phyloP scores from a whole-genome alignment of 176 grass and related monocot genomes.

The Chloris gayana region DNA sequence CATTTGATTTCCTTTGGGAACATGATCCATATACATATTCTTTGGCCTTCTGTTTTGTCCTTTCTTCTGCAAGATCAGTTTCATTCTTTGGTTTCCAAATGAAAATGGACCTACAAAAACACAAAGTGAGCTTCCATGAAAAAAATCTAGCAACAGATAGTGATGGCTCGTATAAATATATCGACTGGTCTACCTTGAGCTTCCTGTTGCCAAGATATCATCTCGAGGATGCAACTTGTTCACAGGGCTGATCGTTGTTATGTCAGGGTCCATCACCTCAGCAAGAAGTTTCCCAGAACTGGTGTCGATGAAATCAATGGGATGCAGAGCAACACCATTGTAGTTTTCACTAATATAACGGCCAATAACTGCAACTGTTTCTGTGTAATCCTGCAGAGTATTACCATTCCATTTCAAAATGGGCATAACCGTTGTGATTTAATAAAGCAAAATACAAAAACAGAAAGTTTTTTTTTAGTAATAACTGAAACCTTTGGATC shows the following conservation, averaged over 20 bases:
- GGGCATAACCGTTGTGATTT: neutral
- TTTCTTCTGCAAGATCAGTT: conserved; percentile 33
- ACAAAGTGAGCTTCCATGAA: neutral
- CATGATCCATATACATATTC: conserved; percentile 68
- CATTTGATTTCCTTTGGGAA: conserved; percentile 55
- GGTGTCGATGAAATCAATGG: conserved; percentile 94
- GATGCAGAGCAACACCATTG: conserved; percentile 88
- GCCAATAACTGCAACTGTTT: conserved; percentile 84
- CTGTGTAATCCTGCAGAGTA: conserved; percentile 69
- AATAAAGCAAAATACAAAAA: neutral
- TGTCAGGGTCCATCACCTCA: conserved; percentile 81
- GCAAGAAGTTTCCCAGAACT: conserved; percentile 85
- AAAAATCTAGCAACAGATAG: neutral
- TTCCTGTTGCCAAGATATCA: conserved; percentile 80
- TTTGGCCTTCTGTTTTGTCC: conserved; percentile 55
- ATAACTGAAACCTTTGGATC: conserved; percentile 76
- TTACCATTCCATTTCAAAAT: neutral
- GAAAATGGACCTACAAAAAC: conserved; percentile 69
- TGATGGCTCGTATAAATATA: neutral
- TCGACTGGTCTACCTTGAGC: conserved; percentile 62
- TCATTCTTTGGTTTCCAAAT: conserved; percentile 82
- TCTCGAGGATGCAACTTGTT: conserved; percentile 89
- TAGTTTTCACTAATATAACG: conserved; percentile 97
- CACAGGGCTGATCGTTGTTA: conserved; percentile 90
- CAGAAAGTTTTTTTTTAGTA: neutral